A percentile compares a stretch with the other conserved stretches of the same genome.
Evolutionary conservation across 2,329 filamentous ascomycete genomes (phyloP).

Genomic region (Aspergillus fumigatus): DNA sequence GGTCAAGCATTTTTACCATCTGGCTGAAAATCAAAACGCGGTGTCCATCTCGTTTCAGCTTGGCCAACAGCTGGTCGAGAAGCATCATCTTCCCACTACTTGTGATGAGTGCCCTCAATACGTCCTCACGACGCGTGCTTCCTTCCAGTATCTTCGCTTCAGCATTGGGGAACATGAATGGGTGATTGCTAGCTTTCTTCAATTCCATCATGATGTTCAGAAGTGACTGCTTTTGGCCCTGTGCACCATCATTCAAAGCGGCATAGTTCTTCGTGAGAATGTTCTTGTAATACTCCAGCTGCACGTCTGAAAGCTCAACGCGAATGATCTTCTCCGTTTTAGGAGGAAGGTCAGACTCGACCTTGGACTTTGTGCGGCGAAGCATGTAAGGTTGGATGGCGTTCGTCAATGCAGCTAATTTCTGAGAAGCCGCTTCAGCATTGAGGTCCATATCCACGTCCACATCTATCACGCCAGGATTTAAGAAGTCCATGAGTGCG

Average conservation of each 20-base stretch:
- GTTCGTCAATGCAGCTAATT: slow-evolving; percentile 78
- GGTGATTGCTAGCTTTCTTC: slow-evolving; percentile 98
- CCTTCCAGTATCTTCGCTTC: slow-evolving; percentile 84
- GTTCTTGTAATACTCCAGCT: slow-evolving; percentile 98
- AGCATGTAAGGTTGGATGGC: slow-evolving; percentile 92
- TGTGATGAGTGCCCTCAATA: slow-evolving; percentile 86
- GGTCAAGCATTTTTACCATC: slow-evolving; percentile 98
- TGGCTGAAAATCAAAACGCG: slow-evolving; percentile 98
- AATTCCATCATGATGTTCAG: slow-evolving; percentile 99
- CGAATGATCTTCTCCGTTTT: slow-evolving; percentile 99
- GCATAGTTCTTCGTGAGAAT: slow-evolving; percentile 96
- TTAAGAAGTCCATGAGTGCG: slow-evolving; percentile 91
- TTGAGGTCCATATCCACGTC: slow-evolving; percentile 86
- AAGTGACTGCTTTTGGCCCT: slow-evolving; percentile 88
- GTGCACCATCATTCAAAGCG: slow-evolving; percentile 83
- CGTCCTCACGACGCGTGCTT: slow-evolving; percentile 77
- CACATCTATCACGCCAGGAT: slow-evolving; percentile 87
- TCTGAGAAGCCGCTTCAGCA: slow-evolving; percentile 75
- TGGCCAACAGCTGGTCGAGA: slow-evolving; percentile 87
- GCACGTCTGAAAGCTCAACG: slow-evolving; percentile 92
- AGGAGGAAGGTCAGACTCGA: slow-evolving; percentile 90
- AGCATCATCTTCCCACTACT: slow-evolving; percentile 99
- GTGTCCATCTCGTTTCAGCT: slow-evolving; percentile 88
- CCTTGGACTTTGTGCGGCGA: slow-evolving; percentile 92
- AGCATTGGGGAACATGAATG: slow-evolving; percentile 93